These are phyloP conservation scores for Biancaea sappan DNA, from an alignment of 306 rosid genomes.

Conservation along the genomic window DNA sequence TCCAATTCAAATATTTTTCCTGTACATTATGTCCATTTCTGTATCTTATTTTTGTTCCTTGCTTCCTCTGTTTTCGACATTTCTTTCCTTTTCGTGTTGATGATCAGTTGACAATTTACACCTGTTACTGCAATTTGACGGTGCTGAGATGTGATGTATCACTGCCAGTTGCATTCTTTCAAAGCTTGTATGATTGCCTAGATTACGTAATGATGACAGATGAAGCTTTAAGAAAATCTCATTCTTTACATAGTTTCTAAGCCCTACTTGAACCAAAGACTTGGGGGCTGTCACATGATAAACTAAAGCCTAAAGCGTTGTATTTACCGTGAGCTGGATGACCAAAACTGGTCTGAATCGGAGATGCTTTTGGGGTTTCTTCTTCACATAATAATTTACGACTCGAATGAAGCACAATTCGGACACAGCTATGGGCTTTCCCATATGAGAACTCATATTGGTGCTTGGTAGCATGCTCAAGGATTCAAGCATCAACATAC, in stretches of 20 bases:
- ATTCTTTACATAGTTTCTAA: neutral
- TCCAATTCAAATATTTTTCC: slow-evolving; percentile 10
- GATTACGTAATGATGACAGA: neutral
- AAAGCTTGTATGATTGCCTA: neutral
- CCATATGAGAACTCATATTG: neutral
- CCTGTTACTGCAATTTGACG: neutral
- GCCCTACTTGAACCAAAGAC: neutral
- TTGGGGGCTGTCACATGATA: neutral
- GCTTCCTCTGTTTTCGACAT: neutral
- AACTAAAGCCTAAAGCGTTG: neutral
- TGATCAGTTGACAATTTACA: neutral
- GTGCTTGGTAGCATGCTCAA: neutral
- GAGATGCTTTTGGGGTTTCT: neutral
- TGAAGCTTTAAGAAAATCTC: neutral
- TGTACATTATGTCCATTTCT: slow-evolving; percentile 10
- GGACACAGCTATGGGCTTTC: neutral
- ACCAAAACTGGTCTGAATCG: neutral
- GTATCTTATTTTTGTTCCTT: slow-evolving; percentile 8
- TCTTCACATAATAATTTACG: neutral
- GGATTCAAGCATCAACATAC: neutral
- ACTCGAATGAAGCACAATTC: neutral
- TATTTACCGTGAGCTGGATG: neutral
- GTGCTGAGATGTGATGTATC: neutral
- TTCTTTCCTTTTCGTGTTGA: neutral
- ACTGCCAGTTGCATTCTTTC: neutral